Evolutionary conservation across 805 yeast species (phyloP).

Genomic region (Brettanomyces sp.): DNA sequence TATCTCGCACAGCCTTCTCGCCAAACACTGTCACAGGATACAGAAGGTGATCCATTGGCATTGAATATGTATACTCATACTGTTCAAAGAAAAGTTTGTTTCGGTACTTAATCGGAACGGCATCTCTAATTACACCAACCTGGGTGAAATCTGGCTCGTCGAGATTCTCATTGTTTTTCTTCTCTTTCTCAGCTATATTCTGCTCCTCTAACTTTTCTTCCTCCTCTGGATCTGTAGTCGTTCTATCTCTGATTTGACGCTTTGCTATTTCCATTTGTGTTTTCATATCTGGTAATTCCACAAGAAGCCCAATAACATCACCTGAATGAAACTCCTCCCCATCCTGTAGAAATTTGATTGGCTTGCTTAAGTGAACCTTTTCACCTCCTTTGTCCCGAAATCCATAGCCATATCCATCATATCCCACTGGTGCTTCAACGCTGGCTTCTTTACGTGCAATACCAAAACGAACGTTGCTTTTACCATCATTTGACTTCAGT

Average conservation of each 20-base stretch:
- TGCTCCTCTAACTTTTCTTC: background rate
- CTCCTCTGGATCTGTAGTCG: slow-evolving; percentile 13
- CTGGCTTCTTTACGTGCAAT: slow-evolving; percentile 78
- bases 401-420: slow-evolving; percentile 90
- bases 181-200: background rate
- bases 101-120: slow-evolving; percentile 78
- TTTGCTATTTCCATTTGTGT: slow-evolving; percentile 35
- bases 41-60: slow-evolving; percentile 62
- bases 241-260: slow-evolving; percentile 25
- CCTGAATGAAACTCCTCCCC: slow-evolving; percentile 54
- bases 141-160: slow-evolving; percentile 5
- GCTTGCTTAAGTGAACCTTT: slow-evolving; percentile 66
- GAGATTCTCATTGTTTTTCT: background rate
- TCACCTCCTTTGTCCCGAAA: slow-evolving; percentile 72
- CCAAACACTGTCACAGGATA: slow-evolving; percentile 67
- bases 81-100: slow-evolving; percentile 75
- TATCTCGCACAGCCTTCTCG: slow-evolving; percentile 52
- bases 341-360: slow-evolving; percentile 38
- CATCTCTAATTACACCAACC: slow-evolving; percentile 61
- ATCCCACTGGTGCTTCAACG: slow-evolving; percentile 92
- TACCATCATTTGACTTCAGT: slow-evolving; percentile 17
- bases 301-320: slow-evolving; percentile 73
- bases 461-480: slow-evolving; percentile 65
- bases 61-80: slow-evolving; percentile 65
- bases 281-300: slow-evolving; percentile 52